Evolutionary conservation across 2,329 filamentous ascomycete genomes (phyloP).

Genomic region (Didymellaceae sp.): DNA sequence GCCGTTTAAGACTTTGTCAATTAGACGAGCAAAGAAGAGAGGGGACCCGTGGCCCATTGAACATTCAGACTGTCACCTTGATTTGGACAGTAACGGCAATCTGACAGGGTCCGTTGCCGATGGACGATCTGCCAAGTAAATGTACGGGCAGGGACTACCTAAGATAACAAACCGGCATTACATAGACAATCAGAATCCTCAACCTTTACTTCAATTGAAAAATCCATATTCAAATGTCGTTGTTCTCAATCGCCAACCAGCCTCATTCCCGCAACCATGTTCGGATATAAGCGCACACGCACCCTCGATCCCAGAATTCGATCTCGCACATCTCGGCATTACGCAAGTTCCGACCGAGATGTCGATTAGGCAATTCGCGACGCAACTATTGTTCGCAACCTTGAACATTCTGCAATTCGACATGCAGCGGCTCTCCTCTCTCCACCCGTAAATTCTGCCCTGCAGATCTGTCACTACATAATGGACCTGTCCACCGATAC

Average conservation of each 20-base stretch:
- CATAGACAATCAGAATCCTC: no score
- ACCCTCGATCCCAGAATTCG: not conserved
- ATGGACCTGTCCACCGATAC: constrained; percentile 15
- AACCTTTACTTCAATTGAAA: no score
- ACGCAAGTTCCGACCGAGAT: constrained; percentile 3
- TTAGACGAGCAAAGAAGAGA: no score
- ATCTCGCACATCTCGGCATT: constrained; percentile 9
- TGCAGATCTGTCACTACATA: constrained; percentile 5
- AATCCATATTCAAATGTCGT: no score
- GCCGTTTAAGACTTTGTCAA: no score
- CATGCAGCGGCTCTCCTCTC: constrained; percentile 15
- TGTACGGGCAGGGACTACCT: no score
- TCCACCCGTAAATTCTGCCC: not conserved
- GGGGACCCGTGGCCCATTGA: not conserved
- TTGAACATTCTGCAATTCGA: constrained; percentile 2
- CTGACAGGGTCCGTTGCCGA: constrained; percentile 5
- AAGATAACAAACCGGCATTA: no score
- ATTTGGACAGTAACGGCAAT: not conserved
- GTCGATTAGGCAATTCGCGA: constrained; percentile 6
- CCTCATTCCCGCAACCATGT: not conserved
- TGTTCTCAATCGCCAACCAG: no score
- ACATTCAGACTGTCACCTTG: not conserved
- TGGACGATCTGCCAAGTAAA: constrained; percentile 9
- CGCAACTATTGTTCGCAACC: constrained; percentile 2
- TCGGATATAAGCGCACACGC: constrained; percentile 4